Evolutionary conservation across 805 yeast species (phyloP).

Genomic region (Wickerhamiella allomyrinae): DNA sequence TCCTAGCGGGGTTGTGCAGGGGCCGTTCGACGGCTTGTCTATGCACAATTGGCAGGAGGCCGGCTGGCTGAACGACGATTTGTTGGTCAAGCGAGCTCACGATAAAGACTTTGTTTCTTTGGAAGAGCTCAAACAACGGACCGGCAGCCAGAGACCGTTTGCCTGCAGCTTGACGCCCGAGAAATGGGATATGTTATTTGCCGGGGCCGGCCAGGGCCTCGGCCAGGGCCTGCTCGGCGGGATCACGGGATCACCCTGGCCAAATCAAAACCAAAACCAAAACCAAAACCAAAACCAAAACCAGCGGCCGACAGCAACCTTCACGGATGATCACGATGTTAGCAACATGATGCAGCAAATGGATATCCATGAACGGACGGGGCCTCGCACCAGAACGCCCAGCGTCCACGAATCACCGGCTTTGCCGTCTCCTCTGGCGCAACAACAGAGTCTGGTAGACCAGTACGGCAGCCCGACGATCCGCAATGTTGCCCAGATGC

Average conservation of each 20-base stretch:
- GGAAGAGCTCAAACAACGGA: conserved; percentile 35
- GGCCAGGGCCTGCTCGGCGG: too few species aligned
- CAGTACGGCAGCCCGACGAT: too few species aligned
- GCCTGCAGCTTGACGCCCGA: conserved; percentile 17
- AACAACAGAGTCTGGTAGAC: too few species aligned
- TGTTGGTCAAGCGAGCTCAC: conserved; percentile 45
- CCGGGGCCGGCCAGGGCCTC: not conserved
- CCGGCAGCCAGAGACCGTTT: conserved; percentile 50
- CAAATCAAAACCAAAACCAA: too few species aligned
- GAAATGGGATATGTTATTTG: conserved; percentile 10
- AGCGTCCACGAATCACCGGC: too few species aligned
- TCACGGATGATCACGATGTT: conserved; percentile 4
- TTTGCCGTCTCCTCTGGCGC: too few species aligned
- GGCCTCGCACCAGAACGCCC: too few species aligned
- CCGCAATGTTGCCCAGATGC: too few species aligned
- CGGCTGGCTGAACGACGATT: conserved; percentile 32
- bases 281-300: too few species aligned
- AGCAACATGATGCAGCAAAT: not conserved
- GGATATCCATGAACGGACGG: conserved; percentile 3
- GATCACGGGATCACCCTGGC: too few species aligned
- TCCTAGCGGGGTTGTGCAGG: conserved; percentile 55
- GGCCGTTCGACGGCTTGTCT: conserved; percentile 58
- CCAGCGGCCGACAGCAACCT: too few species aligned
- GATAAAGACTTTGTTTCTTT: conserved; percentile 39
- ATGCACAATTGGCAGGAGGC: conserved; percentile 61